These are phyloP conservation scores for Septoria petroselini DNA, from an alignment of 2,329 filamentous ascomycete genomes.

Conservation along the genomic window DNA sequence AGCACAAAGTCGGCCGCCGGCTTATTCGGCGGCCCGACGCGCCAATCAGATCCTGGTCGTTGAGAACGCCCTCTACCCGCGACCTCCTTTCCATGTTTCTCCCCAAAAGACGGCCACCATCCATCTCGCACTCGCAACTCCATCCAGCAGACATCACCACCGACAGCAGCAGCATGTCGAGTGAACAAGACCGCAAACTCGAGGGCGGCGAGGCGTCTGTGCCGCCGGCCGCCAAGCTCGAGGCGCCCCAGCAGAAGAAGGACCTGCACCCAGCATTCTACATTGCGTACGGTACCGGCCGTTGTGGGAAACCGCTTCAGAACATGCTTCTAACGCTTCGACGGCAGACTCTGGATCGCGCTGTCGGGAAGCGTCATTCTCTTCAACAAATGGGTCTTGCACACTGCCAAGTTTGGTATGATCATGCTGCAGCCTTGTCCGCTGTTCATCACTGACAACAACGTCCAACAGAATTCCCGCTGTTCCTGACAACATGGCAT, in stretches of 20 bases:
- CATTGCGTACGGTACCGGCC: slow-evolving; percentile 55
- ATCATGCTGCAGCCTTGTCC: not conserved
- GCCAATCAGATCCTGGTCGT: not conserved
- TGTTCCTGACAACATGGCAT: slow-evolving; percentile 95
- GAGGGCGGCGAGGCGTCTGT: slow-evolving; percentile 61
- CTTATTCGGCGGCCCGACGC: not conserved
- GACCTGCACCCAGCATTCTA: slow-evolving; percentile 77
- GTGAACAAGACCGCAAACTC: slow-evolving; percentile 64
- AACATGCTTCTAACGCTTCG: slow-evolving; percentile 8
- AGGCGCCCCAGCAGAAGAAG: slow-evolving; percentile 62
- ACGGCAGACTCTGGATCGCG: slow-evolving; percentile 70
- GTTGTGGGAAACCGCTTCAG: slow-evolving; percentile 39
- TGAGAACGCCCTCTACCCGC: too few species aligned
- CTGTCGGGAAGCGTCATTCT: slow-evolving; percentile 92
- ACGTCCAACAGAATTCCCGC: slow-evolving; percentile 49
- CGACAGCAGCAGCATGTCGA: slow-evolving; percentile 70
- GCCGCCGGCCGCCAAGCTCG: slow-evolving; percentile 54
- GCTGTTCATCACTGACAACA: not conserved
- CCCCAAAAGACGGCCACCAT: not conserved
- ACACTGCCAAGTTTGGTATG: slow-evolving; percentile 68
- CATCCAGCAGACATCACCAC: slow-evolving; percentile 13
- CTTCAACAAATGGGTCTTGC: slow-evolving; percentile 98
- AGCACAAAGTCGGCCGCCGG: too few species aligned
- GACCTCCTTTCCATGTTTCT: not conserved
- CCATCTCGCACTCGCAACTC: not conserved